Evolutionary conservation across 768 basidiomycete species (phyloP), one percentile per base, ranked within the genome.

Genomic region (Lactarius quietus): DNA sequence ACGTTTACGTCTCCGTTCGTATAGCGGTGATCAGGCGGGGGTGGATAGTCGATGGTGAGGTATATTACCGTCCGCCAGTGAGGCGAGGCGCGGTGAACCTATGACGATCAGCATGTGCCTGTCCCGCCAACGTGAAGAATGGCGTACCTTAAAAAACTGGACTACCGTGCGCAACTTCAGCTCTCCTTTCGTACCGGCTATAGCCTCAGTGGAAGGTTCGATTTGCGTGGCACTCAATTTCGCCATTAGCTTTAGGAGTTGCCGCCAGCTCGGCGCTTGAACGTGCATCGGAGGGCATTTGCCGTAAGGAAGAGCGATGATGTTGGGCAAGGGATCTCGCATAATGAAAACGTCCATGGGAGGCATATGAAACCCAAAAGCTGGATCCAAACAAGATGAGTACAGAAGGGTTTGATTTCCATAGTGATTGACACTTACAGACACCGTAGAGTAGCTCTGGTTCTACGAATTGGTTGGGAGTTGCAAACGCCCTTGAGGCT

Each of bases 41-140:
- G 72, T 1, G 86, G 84, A 70, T 86, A 79, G 70, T 93, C 92
- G 61, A 90, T 83, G 1, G 88, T 87, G 69, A 93, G 84, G 81
- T 90, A 93, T 18, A 93, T 74, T 26, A 93, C 77, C 12, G 86
- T 86, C 61, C 87, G 82, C 92, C 92, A 93, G 20, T 86, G 84
- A 6, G 76, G 70, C 0, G 86, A 81, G 23, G 79, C 71, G 43
- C 81, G 83, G 70, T 88, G 84, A 10, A 86, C 79, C 89, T 92
- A 62, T n/a, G 29, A 55, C 33, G 14, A 35, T 71, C 45, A 70
- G 36, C 33, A 54, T 23, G 20, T 15, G 33, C 53, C 67, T 53
- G 68, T 48, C 53, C 67, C 52, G 68, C 43, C 0, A 12, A 31
- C 39, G 43, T 59, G 26, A 38, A 23, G 35, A 54, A 36, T 55